Evolutionary conservation across 352 stramenopile genomes (phyloP), one percentile per base, ranked within the genome.

Genomic region (Globisporangium barbulae): DNA sequence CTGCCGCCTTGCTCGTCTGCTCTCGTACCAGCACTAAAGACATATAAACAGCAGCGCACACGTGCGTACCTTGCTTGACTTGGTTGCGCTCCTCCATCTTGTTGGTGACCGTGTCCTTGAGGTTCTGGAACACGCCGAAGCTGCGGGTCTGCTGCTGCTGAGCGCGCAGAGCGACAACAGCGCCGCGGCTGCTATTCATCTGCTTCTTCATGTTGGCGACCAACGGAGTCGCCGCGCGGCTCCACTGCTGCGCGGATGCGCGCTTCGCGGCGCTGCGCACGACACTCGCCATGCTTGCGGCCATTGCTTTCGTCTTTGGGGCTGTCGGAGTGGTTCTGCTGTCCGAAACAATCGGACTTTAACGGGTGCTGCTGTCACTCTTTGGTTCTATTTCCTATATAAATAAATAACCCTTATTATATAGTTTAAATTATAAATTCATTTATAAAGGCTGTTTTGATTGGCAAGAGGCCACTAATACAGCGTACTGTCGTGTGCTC

Each of bases 61-160:
- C 15, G 21, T n/a, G 37, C 68, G 28, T 55, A 93, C 85, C 74
- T 56, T 91, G 80, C 67, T 95, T 95, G 53, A 70, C 74, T 48
- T 90, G 72, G 67, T 91, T 94, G 72, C 85, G 83, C 71, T 92
- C 76, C 71, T 93, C 80, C 63, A 95, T 70, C 71, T 93, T 93
- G 65, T 72, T 67, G 53, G 78, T 81, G 35, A 95, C 77, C 8
- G 79, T 77, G 61, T 94, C 82, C 45, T 81, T 82, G 52, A 95
- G 74, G 65, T 70, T 88, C 53, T 73, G 79, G 64, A 95, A 90
- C 45, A 95, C 67, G 65, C 87, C 74, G 67, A 95, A 85, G 48
- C 63, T 75, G 65, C 87, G 87, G 72, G 68, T 77, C 61, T 83
- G 72, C 63, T 72, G 73, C 33, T 52, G 49, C 25, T 59, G 31